Evolutionary conservation across 805 yeast genomes (phyloP).

Genomic region (Metschnikowia baotianmanensis): DNA sequence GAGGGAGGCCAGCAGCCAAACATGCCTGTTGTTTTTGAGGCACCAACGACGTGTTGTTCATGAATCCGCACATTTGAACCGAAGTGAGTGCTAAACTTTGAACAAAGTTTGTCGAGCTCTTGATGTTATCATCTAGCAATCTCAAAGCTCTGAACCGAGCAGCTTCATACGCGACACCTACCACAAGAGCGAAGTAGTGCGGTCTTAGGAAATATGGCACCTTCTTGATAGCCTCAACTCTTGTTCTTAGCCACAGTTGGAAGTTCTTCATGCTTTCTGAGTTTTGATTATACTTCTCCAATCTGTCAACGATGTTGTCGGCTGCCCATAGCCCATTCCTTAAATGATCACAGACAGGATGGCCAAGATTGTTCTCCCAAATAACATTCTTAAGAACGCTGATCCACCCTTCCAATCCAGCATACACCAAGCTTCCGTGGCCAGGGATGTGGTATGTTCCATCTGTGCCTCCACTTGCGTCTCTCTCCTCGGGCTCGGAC

Average conservation of each 20-base stretch:
- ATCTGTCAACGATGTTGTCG: slow-evolving; percentile 65
- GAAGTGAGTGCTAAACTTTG: slow-evolving; percentile 79
- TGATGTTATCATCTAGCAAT: slow-evolving; percentile 51
- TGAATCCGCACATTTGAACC: slow-evolving; percentile 78
- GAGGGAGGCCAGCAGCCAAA: slow-evolving; percentile 96
- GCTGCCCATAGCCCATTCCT: slow-evolving; percentile 88
- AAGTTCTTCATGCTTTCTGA: slow-evolving; percentile 53
- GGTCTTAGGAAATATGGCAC: slow-evolving; percentile 84
- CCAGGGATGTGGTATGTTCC: slow-evolving; percentile 78
- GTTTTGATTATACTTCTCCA: slow-evolving; percentile 49
- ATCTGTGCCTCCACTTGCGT: slow-evolving; percentile 63
- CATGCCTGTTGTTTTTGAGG: slow-evolving; percentile 65
- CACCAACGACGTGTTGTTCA: slow-evolving; percentile 70
- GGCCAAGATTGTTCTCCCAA: slow-evolving; percentile 71
- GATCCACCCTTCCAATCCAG: slow-evolving; percentile 94
- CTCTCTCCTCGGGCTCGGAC: slow-evolving; percentile 86
- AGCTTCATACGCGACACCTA: slow-evolving; percentile 83
- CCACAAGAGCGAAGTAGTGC: slow-evolving; percentile 77
- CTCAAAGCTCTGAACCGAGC: slow-evolving; percentile 65
- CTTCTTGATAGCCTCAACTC: slow-evolving; percentile 59
- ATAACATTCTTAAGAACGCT: slow-evolving; percentile 63
- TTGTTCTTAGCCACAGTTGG: slow-evolving; percentile 63
- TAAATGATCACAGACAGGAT: slow-evolving; percentile 77
- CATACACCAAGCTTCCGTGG: slow-evolving; percentile 71
- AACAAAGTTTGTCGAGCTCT: slow-evolving; percentile 65